Conservation (phyloP, 1,139 yeast genomes). For the Debaryomyces sp. region DNA sequence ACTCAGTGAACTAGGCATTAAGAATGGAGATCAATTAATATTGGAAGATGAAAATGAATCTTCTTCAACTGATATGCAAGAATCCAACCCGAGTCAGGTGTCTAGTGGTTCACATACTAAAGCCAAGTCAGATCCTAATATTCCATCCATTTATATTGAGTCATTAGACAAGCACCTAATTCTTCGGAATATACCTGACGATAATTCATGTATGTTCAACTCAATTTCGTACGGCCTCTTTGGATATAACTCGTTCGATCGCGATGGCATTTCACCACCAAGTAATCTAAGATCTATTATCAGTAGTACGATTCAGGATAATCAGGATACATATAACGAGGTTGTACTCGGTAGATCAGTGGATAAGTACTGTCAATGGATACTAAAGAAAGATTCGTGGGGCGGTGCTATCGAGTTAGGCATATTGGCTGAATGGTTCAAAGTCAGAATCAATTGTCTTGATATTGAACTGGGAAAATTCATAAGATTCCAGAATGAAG, state of each 20-base stretch:
- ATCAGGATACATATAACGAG: constrained; percentile 53
- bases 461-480: constrained; percentile 68
- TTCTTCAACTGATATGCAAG: constrained; percentile 6
- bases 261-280: constrained; percentile 28
- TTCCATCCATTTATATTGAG: constrained; percentile 30
- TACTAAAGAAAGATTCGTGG: constrained; percentile 64
- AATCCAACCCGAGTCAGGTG: constrained; percentile 8
- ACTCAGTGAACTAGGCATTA: constrained; percentile 46
- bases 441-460: constrained; percentile 58
- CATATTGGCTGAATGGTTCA: constrained; percentile 58
- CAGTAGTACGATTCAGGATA: constrained; percentile 42
- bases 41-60: constrained; percentile 25
- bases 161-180: constrained; percentile 33
- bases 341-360: constrained; percentile 60
- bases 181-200: constrained; percentile 71
- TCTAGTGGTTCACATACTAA: neutral
- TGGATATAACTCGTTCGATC: constrained; percentile 22
- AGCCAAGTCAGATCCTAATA: constrained; percentile 17
- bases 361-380: constrained; percentile 63
- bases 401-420: constrained; percentile 86
- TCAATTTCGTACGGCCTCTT: constrained; percentile 61
- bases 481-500: constrained; percentile 55
- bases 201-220: constrained; percentile 78
- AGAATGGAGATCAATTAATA: constrained; percentile 60
- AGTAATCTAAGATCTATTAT: constrained; percentile 51